A percentile compares a stretch with the other conserved stretches of the same genome.
Conservation (phyloP, 352 stramenopile genomes). For the Globisporangium mamillatum region DNA sequence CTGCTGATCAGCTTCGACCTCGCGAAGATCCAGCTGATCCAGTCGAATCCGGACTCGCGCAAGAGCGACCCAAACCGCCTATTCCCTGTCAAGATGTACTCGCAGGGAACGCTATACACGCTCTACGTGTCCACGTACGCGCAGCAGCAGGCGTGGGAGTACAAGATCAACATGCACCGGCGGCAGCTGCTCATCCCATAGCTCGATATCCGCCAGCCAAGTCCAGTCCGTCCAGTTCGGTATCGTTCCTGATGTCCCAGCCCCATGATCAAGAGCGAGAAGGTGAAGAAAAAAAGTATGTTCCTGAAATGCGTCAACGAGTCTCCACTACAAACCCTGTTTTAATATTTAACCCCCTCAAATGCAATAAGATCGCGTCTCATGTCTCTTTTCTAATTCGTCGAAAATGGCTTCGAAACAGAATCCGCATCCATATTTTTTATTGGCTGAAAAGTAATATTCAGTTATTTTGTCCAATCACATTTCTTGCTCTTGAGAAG, state of each 20-base stretch:
- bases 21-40: slow-evolving; percentile 76
- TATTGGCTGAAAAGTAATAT: slow-evolving; percentile 1
- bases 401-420: background rate
- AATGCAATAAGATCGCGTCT: background rate
- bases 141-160: slow-evolving; percentile 79
- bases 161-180: slow-evolving; percentile 74
- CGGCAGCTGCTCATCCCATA: slow-evolving; percentile 75
- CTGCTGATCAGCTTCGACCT: slow-evolving; percentile 67
- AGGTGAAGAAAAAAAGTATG: background rate
- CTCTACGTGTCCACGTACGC: slow-evolving; percentile 73
- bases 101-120: slow-evolving; percentile 61
- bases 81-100: slow-evolving; percentile 75
- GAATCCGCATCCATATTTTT: background rate
- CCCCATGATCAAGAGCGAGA: background rate
- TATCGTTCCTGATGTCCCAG: background rate
- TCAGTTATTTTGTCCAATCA: background rate
- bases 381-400: background rate
- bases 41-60: slow-evolving; percentile 34
- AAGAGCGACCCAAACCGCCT: slow-evolving; percentile 56
- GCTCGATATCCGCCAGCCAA: background rate
- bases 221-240: background rate
- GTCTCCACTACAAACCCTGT: background rate
- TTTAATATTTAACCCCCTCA: slow-evolving; percentile 19
- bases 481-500: background rate
- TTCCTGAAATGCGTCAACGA: slow-evolving; percentile 8